Evolutionary conservation across 179 eudicot species (phyloP).

Genomic region (Camellia oleifera): DNA sequence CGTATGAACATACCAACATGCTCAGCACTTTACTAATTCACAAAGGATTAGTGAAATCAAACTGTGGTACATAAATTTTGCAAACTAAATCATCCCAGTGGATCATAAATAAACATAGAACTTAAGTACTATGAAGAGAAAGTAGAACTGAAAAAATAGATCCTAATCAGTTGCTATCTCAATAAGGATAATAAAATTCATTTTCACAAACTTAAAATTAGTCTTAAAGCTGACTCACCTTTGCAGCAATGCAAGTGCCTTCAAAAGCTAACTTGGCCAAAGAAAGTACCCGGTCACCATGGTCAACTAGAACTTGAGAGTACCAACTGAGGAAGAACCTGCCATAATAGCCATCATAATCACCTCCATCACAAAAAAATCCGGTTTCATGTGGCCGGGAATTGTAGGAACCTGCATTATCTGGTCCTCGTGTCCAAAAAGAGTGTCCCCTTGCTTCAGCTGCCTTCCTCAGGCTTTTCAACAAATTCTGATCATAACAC

Average conservation of each 20-base stretch:
- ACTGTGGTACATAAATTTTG: background rate
- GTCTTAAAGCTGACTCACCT: slow-evolving; percentile 42
- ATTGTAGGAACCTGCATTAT: slow-evolving; percentile 88
- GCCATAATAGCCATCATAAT: slow-evolving; percentile 88
- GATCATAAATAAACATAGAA: background rate
- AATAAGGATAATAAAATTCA: background rate
- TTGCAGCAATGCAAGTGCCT: slow-evolving; percentile 78
- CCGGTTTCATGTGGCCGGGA: slow-evolving; percentile 92
- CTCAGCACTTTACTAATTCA: background rate
- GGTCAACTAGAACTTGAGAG: slow-evolving; percentile 82
- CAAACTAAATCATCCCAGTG: background rate
- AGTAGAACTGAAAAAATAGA: background rate
- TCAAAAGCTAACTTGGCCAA: slow-evolving; percentile 87
- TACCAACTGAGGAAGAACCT: slow-evolving; percentile 95
- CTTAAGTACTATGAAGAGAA: background rate
- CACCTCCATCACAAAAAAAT: slow-evolving; percentile 96
- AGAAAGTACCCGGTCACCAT: slow-evolving; percentile 77
- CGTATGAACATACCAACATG: background rate
- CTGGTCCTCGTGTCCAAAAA: slow-evolving; percentile 86
- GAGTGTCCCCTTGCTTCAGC: slow-evolving; percentile 84
- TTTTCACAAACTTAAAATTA: background rate
- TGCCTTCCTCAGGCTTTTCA: slow-evolving; percentile 79
- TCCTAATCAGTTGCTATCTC: background rate
- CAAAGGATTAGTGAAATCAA: background rate
- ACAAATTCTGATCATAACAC: slow-evolving; percentile 90